Conservation (phyloP, 2,329 filamentous ascomycete species). For the Pseudogymnoascus destructans region DNA sequence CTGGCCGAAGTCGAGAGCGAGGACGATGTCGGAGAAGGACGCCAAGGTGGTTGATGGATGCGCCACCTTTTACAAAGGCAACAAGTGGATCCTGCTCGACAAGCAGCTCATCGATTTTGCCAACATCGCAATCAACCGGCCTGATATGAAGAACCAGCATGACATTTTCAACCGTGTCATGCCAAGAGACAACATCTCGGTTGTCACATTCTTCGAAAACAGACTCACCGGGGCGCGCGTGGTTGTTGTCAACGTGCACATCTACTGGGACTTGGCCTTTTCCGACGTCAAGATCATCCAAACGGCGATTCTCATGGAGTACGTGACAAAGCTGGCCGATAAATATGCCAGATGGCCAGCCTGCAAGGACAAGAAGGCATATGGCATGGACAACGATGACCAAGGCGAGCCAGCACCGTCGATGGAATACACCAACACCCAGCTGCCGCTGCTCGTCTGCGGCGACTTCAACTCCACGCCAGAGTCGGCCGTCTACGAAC, state of each 20-base stretch:
- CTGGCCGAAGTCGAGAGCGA: slow-evolving; percentile 78
- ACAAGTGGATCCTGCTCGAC: slow-evolving; percentile 86
- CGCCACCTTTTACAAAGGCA: slow-evolving; percentile 91
- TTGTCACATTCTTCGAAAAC: slow-evolving; percentile 87
- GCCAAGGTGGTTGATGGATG: slow-evolving; percentile 88
- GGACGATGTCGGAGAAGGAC: slow-evolving; percentile 84
- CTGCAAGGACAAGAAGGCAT: slow-evolving; percentile 52
- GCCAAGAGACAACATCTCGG: slow-evolving; percentile 94
- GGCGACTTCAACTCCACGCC: slow-evolving; percentile 91
- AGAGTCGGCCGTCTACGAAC: slow-evolving; percentile 80
- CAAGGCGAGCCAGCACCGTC: slow-evolving; percentile 61
- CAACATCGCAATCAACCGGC: slow-evolving; percentile 80
- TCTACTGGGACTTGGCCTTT: slow-evolving; percentile 85
- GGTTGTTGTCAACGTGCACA: slow-evolving; percentile 86
- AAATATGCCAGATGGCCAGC: slow-evolving; percentile 69
- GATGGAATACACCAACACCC: slow-evolving; percentile 73
- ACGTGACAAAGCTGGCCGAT: slow-evolving; percentile 74
- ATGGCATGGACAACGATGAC: slow-evolving; percentile 32
- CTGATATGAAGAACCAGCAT: slow-evolving; percentile 93
- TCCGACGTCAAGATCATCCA: slow-evolving; percentile 95
- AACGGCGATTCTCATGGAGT: slow-evolving; percentile 88
- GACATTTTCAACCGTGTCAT: slow-evolving; percentile 98
- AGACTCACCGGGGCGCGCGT: slow-evolving; percentile 77
- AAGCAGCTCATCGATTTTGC: slow-evolving; percentile 91
- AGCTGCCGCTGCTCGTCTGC: slow-evolving; percentile 83